These are phyloP conservation scores for Alectoria sarmentosa DNA, from an alignment of 495 filamentous ascomycete species.

Conservation along the genomic window DNA sequence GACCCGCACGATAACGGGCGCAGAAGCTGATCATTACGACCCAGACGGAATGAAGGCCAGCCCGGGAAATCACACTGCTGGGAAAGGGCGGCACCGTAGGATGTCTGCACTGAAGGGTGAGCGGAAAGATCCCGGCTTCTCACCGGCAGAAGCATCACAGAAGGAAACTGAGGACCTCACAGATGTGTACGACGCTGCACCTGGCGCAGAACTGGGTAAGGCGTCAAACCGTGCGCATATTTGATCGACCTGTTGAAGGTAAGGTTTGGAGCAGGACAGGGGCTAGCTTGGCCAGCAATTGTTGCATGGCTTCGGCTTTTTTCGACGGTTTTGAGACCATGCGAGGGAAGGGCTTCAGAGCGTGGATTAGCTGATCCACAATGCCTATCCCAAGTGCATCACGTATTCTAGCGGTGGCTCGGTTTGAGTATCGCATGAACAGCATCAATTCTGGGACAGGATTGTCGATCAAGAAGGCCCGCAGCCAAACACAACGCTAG, in stretches of 20 bases:
- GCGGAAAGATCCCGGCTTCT: background rate
- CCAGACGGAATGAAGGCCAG: background rate
- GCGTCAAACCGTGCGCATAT: constrained; percentile 32
- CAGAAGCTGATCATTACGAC: background rate
- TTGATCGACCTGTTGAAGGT: too few relatives aligned
- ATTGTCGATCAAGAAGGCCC: too few relatives aligned
- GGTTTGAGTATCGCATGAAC: too few relatives aligned
- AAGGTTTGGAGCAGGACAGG: background rate
- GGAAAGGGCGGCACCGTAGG: background rate
- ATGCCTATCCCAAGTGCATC: too few relatives aligned
- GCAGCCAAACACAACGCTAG: too few relatives aligned
- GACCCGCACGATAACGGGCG: background rate
- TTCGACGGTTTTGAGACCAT: too few relatives aligned
- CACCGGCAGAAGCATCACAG: background rate
- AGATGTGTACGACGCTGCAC: background rate
- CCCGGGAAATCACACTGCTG: background rate
- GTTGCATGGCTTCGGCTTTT: too few relatives aligned
- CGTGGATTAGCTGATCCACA: too few relatives aligned
- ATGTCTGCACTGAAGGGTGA: background rate
- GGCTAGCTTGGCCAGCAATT: too few relatives aligned
- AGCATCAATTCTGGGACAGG: too few relatives aligned
- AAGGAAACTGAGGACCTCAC: background rate
- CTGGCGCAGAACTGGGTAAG: constrained; percentile 28
- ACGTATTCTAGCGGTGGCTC: too few relatives aligned
- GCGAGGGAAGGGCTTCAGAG: too few relatives aligned